Conservation (phyloP, 306 rosid genomes). For the Trichosanthes cucumerina region DNA sequence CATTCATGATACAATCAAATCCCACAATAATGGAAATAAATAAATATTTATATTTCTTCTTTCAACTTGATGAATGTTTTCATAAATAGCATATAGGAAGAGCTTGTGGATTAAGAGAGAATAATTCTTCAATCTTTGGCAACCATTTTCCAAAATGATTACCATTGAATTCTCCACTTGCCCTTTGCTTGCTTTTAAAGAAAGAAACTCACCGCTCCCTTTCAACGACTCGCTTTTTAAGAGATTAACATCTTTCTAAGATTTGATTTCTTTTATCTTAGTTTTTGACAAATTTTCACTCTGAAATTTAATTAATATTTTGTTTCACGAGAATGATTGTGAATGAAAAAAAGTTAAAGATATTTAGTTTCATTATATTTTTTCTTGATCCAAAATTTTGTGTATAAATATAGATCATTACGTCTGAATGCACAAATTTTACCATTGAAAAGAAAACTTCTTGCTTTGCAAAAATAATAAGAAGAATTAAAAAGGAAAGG, state of each 20-base stretch:
- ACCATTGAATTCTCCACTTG: not conserved
- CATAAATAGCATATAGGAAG: not conserved
- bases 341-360: not conserved
- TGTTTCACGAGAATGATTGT: not conserved
- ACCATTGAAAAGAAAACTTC: too few species aligned
- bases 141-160: not conserved
- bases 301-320: not conserved
- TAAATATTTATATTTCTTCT: not conserved
- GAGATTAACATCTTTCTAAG: not conserved
- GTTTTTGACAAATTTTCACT: not conserved
- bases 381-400: too few species aligned
- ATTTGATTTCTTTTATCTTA: not conserved
- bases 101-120: not conserved
- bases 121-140: not conserved
- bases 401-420: too few species aligned
- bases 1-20: not conserved
- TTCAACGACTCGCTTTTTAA: not conserved
- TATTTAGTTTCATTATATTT: not conserved
- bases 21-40: not conserved
- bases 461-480: too few species aligned
- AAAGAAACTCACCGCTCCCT: not conserved
- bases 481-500: not conserved
- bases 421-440: too few species aligned
- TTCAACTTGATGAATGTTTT: not conserved
- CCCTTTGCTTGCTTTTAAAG: not conserved